phyloP scores from a whole-genome alignment of 2,329 filamentous ascomycete genomes.

The Diaporthe batatas region DNA sequence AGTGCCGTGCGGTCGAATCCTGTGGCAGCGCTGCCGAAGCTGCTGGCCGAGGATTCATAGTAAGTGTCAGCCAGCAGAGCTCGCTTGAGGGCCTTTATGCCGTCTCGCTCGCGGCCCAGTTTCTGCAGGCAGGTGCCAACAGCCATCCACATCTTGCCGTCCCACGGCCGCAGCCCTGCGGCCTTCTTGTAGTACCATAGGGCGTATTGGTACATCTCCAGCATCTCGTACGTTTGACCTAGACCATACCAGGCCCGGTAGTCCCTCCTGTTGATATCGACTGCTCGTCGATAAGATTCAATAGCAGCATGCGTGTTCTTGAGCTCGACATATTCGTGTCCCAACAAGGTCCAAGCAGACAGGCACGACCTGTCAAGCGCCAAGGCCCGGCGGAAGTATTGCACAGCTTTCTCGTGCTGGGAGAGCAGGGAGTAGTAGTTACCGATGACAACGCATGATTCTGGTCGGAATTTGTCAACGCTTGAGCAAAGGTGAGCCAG shows the following conservation, averaged over 20 bases:
- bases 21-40: conserved; percentile 61
- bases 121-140: conserved; percentile 93
- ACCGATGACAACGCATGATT: conserved; percentile 95
- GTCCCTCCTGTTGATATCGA: conserved; percentile 95
- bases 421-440: conserved; percentile 97
- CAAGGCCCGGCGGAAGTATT: conserved; percentile 94
- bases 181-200: conserved; percentile 98
- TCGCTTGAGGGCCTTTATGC: conserved; percentile 94
- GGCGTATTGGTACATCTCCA: conserved; percentile 98
- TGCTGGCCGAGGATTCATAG: conserved; percentile 75
- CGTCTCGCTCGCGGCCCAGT: conserved; percentile 88
- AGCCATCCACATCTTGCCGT: conserved; percentile 99
- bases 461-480: conserved; percentile 95
- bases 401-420: conserved; percentile 96
- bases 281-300: conserved; percentile 93
- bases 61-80: conserved; percentile 90
- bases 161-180: conserved; percentile 91
- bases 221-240: conserved; percentile 95
- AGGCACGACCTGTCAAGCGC: conserved; percentile 91
- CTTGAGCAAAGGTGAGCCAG: conserved; percentile 90
- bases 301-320: conserved; percentile 99
- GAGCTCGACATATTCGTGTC: conserved; percentile 97
- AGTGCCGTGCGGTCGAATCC: conserved; percentile 64
- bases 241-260: conserved; percentile 98
- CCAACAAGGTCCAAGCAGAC: conserved; percentile 98